Percentiles rank a stretch among this genome's conserved stretches.
These are phyloP conservation scores for Pichia deserticola DNA, from an alignment of 805 yeast genomes.

Conservation along the genomic window DNA sequence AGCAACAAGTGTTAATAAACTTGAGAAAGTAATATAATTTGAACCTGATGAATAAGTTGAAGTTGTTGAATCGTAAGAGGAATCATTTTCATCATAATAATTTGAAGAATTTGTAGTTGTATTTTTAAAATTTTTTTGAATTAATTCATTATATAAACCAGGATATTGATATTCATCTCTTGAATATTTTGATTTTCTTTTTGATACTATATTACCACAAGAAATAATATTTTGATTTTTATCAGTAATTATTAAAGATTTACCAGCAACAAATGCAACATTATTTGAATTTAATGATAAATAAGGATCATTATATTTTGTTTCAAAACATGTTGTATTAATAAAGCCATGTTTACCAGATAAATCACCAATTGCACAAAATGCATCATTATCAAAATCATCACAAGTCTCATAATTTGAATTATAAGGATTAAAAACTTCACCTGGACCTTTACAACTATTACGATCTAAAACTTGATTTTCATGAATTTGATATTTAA, in stretches of 20 bases:
- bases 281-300: conserved; percentile 51
- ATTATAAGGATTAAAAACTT: conserved; percentile 57
- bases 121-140: conserved; percentile 5
- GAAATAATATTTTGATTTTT: conserved; percentile 50
- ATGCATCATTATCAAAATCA: conserved; percentile 40
- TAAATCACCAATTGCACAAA: conserved; percentile 67
- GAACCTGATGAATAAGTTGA: background rate
- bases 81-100: background rate
- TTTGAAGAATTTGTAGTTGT: conserved; percentile 1
- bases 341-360: conserved; percentile 74
- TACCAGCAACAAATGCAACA: conserved; percentile 53
- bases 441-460: conserved; percentile 48
- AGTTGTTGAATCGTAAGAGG: no score
- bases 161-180: conserved; percentile 12
- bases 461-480: conserved; percentile 42
- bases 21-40: no score
- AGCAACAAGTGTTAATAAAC: background rate
- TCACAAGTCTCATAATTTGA: conserved; percentile 47
- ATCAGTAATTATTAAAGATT: conserved; percentile 49
- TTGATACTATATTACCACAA: conserved; percentile 49
- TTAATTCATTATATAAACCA: background rate
- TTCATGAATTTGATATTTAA: conserved; percentile 62
- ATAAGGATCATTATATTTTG: conserved; percentile 56
- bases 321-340: conserved; percentile 61
- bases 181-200: conserved; percentile 19